phyloP scores from a whole-genome alignment of 164 flowering plant genomes.

The Buxus sempervirens region DNA sequence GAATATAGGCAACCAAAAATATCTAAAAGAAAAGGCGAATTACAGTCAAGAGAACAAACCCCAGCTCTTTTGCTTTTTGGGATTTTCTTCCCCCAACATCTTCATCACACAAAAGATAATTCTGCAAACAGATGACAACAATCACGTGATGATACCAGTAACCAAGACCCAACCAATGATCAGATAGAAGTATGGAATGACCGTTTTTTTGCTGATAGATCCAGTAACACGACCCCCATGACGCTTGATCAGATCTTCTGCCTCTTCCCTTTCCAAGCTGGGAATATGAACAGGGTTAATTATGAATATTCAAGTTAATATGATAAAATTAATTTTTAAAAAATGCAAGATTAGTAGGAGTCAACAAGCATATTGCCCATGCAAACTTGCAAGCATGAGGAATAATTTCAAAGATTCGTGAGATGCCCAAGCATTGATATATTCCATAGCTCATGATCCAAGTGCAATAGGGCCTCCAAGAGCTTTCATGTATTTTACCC shows the following conservation, averaged over 20 bases:
- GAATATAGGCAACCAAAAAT: conserved; percentile 7
- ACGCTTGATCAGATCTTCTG: conserved; percentile 91
- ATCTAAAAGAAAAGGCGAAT: background rate
- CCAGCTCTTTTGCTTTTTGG: conserved; percentile 87
- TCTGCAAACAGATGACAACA: conserved; percentile 45
- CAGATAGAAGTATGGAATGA: conserved; percentile 19
- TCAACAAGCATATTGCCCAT: background rate
- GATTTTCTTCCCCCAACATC: conserved; percentile 92
- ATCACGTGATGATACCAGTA: conserved; percentile 3
- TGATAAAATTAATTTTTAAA: background rate
- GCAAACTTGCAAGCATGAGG: background rate
- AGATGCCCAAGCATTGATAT: background rate
- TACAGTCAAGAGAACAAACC: conserved; percentile 41
- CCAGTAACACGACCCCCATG: conserved; percentile 97
- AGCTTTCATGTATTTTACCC: background rate
- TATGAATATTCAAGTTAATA: background rate
- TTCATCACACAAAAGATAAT: conserved; percentile 91
- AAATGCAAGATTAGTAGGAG: background rate
- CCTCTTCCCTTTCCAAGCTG: conserved; percentile 98
- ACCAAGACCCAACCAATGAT: background rate
- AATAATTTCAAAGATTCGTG: background rate
- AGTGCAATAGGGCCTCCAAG: background rate
- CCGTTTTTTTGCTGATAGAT: conserved; percentile 95
- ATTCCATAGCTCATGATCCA: background rate
- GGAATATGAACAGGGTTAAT: conserved; percentile 10